Conservation (phyloP, 2,329 filamentous ascomycete species). For the Xylaria arbuscula region DNA sequence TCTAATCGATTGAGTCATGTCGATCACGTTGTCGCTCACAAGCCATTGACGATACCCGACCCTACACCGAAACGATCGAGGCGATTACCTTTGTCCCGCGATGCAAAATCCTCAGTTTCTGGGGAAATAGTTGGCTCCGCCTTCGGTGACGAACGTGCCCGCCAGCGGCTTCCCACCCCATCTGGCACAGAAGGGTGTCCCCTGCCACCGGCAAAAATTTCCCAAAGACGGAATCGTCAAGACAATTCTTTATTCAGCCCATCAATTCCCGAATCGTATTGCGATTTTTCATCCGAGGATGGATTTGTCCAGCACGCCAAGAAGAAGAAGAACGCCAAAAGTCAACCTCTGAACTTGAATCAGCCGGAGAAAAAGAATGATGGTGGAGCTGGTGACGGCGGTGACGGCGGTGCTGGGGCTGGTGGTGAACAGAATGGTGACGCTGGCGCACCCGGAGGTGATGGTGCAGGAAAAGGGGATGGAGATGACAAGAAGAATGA, state of each 20-base stretch:
- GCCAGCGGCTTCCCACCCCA: conserved; percentile 45
- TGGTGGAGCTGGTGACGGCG: conserved; percentile 51
- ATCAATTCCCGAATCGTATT: conserved; percentile 56
- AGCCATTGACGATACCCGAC: conserved; percentile 49
- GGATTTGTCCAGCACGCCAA: conserved; percentile 66
- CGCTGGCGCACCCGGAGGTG: conserved; percentile 47
- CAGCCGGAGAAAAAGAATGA: conserved; percentile 53
- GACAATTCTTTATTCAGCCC: conserved; percentile 56
- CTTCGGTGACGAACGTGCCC: conserved; percentile 43
- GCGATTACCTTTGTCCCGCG: conserved; percentile 39
- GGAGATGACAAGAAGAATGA: conserved; percentile 44
- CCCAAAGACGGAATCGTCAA: conserved; percentile 46
- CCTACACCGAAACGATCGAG: conserved; percentile 54
- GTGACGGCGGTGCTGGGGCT: conserved; percentile 46
- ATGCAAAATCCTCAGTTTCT: conserved; percentile 36
- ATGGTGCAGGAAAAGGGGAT: conserved; percentile 50
- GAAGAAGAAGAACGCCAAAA: conserved; percentile 63
- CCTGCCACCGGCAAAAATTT: conserved; percentile 39
- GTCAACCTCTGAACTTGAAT: conserved; percentile 37
- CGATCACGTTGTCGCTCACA: conserved; percentile 32
- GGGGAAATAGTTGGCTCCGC: conserved; percentile 40
- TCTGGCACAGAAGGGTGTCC: conserved; percentile 41
- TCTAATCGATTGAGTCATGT: conserved; percentile 28
- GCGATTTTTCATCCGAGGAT: conserved; percentile 69
- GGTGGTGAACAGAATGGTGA: conserved; percentile 52